Percentiles rank a stretch among this genome's conserved stretches.
Conservation (phyloP, 192 early-diverging fungal species). For the Umbelopsis sp. region DNA sequence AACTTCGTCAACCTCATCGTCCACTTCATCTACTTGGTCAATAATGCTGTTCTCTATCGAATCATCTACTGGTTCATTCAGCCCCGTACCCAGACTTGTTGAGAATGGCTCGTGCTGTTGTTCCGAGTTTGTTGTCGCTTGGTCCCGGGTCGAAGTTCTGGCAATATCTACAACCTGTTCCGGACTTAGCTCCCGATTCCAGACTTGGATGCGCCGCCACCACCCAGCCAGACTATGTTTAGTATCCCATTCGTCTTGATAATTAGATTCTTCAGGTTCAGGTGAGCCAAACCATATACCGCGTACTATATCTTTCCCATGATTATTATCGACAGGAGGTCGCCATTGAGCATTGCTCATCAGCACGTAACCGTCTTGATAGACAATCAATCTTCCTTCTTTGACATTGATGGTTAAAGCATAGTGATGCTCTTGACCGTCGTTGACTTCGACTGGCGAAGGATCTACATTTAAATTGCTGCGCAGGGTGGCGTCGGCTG, state of each 20-base stretch:
- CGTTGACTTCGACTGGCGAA: slow-evolving; percentile 3
- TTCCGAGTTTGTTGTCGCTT: slow-evolving; percentile 4
- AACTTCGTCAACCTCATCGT: not conserved
- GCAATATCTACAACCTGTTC: slow-evolving; percentile 17
- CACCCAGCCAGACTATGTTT: slow-evolving; percentile 26
- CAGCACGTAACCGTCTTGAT: slow-evolving; percentile 39
- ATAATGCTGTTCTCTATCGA: not conserved
- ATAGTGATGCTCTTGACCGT: slow-evolving; percentile 32
- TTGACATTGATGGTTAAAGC: slow-evolving; percentile 18
- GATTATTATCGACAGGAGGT: slow-evolving; percentile 3
- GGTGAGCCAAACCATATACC: slow-evolving; percentile 40
- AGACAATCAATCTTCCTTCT: slow-evolving; percentile 20
- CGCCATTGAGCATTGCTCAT: slow-evolving; percentile 26
- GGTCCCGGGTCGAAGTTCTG: not conserved
- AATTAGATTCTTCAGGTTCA: slow-evolving; percentile 33
- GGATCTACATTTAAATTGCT: slow-evolving; percentile 15
- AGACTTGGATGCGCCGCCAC: slow-evolving; percentile 30
- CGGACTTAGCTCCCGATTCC: slow-evolving; percentile 26
- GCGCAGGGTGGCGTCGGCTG: not conserved
- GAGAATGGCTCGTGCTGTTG: not conserved
- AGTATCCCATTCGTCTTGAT: slow-evolving; percentile 40
- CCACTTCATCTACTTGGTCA: not conserved
- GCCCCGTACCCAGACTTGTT: not conserved
- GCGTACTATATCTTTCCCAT: slow-evolving; percentile 17
- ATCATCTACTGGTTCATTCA: not conserved